A percentile compares a stretch with the other conserved stretches of the same genome.
Evolutionary conservation across 1,139 yeast species (phyloP).

Genomic region (Candida pseudoviswanathii): DNA sequence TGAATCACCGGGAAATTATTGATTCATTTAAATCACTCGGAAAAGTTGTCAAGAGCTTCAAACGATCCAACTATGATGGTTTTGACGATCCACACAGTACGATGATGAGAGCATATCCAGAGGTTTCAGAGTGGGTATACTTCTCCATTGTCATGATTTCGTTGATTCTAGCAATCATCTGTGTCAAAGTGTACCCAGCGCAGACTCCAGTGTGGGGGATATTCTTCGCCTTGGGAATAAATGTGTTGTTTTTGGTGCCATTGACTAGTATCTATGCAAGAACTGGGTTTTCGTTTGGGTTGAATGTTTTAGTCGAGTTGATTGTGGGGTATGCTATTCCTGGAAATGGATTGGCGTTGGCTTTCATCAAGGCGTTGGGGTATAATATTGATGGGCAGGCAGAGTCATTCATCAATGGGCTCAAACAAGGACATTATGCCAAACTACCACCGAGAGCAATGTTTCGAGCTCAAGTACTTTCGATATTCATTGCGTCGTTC

Average conservation of each 20-base stretch:
- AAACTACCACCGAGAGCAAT: conserved; percentile 63
- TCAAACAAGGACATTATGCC: conserved; percentile 61
- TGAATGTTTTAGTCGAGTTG: conserved; percentile 60
- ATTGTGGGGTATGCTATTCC: conserved; percentile 64
- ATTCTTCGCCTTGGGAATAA: conserved; percentile 57
- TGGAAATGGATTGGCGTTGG: conserved; percentile 59
- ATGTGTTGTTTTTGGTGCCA: conserved; percentile 57
- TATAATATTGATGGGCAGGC: conserved; percentile 61
- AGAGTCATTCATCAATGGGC: conserved; percentile 51
- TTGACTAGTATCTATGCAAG: conserved; percentile 48
- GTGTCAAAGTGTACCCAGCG: conserved; percentile 49
- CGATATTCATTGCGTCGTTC: conserved; percentile 44
- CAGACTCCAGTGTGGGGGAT: conserved; percentile 60
- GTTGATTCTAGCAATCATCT: conserved; percentile 49
- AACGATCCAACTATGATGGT: conserved; percentile 28
- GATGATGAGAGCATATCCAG: conserved; percentile 55
- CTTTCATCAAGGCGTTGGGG: conserved; percentile 59
- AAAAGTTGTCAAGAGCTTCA: conserved; percentile 28
- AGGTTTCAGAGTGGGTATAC: conserved; percentile 66
- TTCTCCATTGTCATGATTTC: conserved; percentile 47
- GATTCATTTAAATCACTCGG: conserved; percentile 13
- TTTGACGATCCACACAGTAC: conserved; percentile 54
- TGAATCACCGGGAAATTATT: conserved; percentile 30
- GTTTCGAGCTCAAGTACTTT: conserved; percentile 58
- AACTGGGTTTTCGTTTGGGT: conserved; percentile 52